phyloP scores from a whole-genome alignment of 768 basidiomycete species.

The Lactifluus pinguis region DNA sequence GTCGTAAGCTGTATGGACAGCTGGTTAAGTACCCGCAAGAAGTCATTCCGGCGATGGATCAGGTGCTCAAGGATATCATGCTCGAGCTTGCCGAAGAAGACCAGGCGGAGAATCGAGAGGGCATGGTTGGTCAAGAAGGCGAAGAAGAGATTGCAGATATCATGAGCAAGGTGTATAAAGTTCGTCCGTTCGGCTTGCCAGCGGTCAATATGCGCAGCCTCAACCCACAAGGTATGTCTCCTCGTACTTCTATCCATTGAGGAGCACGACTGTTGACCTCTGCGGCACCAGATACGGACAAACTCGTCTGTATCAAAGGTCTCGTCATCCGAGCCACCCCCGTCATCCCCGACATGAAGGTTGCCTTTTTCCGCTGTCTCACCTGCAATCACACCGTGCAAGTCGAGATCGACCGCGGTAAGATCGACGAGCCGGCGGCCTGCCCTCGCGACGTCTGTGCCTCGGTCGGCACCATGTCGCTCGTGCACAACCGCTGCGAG shows the following conservation, averaged over 20 bases:
- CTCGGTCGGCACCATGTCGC: constrained; percentile 80
- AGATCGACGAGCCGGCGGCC: constrained; percentile 84
- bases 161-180: constrained; percentile 82
- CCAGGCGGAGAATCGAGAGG: constrained; percentile 56
- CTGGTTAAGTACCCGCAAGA: constrained; percentile 94
- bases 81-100: constrained; percentile 80
- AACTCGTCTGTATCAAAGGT: constrained; percentile 91
- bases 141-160: constrained; percentile 87
- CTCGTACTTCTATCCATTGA: neutral
- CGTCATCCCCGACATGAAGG: constrained; percentile 98
- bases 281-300: constrained; percentile 76
- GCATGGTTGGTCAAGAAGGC: constrained; percentile 67
- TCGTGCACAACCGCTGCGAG: constrained; percentile 95
- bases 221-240: constrained; percentile 75
- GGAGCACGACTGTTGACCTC: neutral
- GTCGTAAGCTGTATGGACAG: constrained; percentile 74
- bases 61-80: constrained; percentile 89
- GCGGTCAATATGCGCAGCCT: constrained; percentile 90
- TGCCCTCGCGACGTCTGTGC: constrained; percentile 94
- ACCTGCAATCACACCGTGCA: constrained; percentile 96
- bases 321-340: constrained; percentile 96
- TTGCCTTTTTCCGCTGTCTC: constrained; percentile 95
- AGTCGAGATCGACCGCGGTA: constrained; percentile 95
- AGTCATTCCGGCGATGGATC: constrained; percentile 95
- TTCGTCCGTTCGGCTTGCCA: constrained; percentile 80